A percentile compares a stretch with the other conserved stretches of the same genome.
Conservation (phyloP, 2,329 filamentous ascomycete species). For the Ramichloridium luteum region DNA sequence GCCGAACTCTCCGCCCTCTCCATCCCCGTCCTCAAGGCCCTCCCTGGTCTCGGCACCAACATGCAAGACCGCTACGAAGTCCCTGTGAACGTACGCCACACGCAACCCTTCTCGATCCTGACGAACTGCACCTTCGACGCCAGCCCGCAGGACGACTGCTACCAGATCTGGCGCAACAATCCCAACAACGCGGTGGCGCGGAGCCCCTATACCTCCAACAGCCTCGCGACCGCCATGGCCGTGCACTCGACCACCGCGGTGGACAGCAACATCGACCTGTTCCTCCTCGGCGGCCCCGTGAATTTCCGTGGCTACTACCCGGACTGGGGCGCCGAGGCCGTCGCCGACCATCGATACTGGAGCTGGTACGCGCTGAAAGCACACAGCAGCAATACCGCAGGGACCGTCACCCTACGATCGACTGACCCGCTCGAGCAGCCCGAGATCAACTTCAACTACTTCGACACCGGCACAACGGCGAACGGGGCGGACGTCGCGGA, state of each 20-base stretch:
- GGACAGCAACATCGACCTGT: slow-evolving; percentile 39
- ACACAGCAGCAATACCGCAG: slow-evolving; percentile 49
- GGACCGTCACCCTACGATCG: slow-evolving; percentile 49
- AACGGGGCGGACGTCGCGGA: slow-evolving; percentile 31
- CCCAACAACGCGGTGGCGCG: slow-evolving; percentile 24
- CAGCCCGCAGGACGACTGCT: slow-evolving; percentile 28
- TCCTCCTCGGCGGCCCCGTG: slow-evolving; percentile 43
- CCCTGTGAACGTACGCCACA: slow-evolving; percentile 35
- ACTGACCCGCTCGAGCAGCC: slow-evolving; percentile 53
- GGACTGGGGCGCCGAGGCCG: slow-evolving; percentile 36
- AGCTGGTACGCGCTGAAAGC: slow-evolving; percentile 48
- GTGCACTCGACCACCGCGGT: slow-evolving; percentile 27
- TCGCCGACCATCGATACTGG: slow-evolving; percentile 34
- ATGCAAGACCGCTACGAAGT: slow-evolving; percentile 49
- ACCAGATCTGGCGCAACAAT: slow-evolving; percentile 31
- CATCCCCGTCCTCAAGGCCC: slow-evolving; percentile 43
- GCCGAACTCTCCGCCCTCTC: slow-evolving; percentile 40
- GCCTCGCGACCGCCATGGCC: slow-evolving; percentile 40
- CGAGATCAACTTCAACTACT: slow-evolving; percentile 51
- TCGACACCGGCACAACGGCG: slow-evolving; percentile 31
- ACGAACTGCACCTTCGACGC: slow-evolving; percentile 29
- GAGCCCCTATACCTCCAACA: slow-evolving; percentile 37
- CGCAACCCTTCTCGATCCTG: slow-evolving; percentile 26
- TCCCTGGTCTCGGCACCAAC: slow-evolving; percentile 51
- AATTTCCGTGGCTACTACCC: slow-evolving; percentile 46